These are phyloP conservation scores for Leccinum truebloodii DNA, from an alignment of 768 basidiomycete species.

Conservation along the genomic window DNA sequence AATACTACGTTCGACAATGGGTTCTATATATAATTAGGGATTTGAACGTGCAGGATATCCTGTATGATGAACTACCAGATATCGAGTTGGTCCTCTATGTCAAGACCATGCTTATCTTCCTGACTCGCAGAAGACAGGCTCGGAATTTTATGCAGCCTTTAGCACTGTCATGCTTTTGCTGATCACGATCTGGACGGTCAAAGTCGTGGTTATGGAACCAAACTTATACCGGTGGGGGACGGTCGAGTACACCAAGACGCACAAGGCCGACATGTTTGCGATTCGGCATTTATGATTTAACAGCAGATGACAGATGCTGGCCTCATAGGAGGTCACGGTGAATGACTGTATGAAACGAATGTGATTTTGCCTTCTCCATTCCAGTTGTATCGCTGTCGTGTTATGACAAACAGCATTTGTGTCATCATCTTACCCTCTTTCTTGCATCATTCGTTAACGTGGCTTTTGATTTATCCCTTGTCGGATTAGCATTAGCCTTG, in stretches of 20 bases:
- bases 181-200: constrained; percentile 4
- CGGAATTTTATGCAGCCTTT: constrained; percentile 13
- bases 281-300: constrained; percentile 23
- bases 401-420: neutral
- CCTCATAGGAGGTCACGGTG: constrained; percentile 11
- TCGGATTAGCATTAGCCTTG: neutral
- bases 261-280: constrained; percentile 18
- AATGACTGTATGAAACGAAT: neutral
- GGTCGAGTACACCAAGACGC: constrained; percentile 27
- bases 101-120: constrained; percentile 11
- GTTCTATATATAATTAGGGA: constrained; percentile 14
- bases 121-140: neutral
- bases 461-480: neutral
- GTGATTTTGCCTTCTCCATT: too few relatives aligned
- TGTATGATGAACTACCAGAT: constrained; percentile 14
- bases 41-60: constrained; percentile 14
- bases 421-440: neutral
- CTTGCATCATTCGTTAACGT: neutral
- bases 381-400: constrained; percentile 34
- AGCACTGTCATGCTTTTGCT: neutral
- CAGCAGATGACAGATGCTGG: constrained; percentile 32
- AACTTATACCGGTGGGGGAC: constrained; percentile 37
- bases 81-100: constrained; percentile 18
- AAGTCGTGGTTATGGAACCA: constrained; percentile 34
- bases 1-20: constrained; percentile 7